Evolutionary conservation across 2,329 filamentous ascomycete genomes (phyloP), one percentile per base, ranked within the genome.

Genomic region (Pezicula neosporulosa): DNA sequence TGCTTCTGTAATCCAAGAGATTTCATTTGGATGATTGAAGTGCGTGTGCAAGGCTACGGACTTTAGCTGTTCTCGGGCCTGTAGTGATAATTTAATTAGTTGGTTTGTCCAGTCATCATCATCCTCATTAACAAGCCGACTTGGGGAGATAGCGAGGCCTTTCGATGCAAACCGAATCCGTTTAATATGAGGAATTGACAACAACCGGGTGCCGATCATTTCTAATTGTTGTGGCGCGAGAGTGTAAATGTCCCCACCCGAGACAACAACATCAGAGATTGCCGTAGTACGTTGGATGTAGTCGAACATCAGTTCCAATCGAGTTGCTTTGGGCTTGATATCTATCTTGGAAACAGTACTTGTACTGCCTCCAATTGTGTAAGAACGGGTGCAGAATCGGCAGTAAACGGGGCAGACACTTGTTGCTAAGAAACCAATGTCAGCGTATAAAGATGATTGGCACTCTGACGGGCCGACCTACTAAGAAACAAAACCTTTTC

Each of bases 361-460:
- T 1, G 81, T 86, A 51, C 78, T 67, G 10, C 67, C 72, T 0
- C 83, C 83, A 3, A 86, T 75, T 0, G 76, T 75, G 55, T 83
- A 82, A 0, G 80, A 80, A 10, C 82, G 76, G 1, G 82, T 86
- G 65, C 83, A 86, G 60, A 76, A 85, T 46, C 74, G 71, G 66
- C 82, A 86, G 63, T 85, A 85, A 0, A 83, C 79, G 0, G 82
- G 82, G 58, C 82, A 86, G n/a, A n/a, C n/a, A n/a, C n/a, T n/a
- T n/a, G n/a, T n/a, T n/a, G n/a, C n/a, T n/a, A n/a, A n/a, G n/a
- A n/a, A n/a, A n/a, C n/a, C n/a, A n/a, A n/a, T n/a, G n/a, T n/a
- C n/a, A n/a, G n/a, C n/a, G n/a, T n/a, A n/a, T n/a, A n/a, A n/a
- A n/a, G n/a, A n/a, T n/a, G n/a, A n/a, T n/a, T n/a, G n/a, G n/a